These are phyloP conservation scores for Geotrichum fermentans DNA, from an alignment of 1,139 yeast genomes.

Conservation along the genomic window DNA sequence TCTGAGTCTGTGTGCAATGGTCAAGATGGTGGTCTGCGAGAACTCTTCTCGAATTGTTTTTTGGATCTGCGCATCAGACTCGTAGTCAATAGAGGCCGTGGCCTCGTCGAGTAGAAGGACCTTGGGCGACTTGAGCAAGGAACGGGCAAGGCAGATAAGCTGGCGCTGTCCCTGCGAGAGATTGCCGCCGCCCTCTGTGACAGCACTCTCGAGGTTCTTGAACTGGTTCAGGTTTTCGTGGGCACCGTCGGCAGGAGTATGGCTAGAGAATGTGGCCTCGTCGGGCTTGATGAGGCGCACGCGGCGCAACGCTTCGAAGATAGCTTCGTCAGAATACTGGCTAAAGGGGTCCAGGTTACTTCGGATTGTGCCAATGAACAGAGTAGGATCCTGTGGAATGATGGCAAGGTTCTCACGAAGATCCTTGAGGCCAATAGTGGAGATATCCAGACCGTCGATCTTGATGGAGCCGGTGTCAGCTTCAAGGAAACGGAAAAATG, in stretches of 20 bases:
- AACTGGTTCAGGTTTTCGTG: slow-evolving; percentile 76
- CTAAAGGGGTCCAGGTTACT: slow-evolving; percentile 77
- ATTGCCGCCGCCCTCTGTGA: slow-evolving; percentile 86
- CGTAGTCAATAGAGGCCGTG: slow-evolving; percentile 92
- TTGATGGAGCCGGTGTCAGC: slow-evolving; percentile 78
- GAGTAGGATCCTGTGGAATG: slow-evolving; percentile 91
- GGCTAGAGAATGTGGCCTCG: not conserved
- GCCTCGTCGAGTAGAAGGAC: slow-evolving; percentile 90
- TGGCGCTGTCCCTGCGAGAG: slow-evolving; percentile 96
- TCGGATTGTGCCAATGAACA: slow-evolving; percentile 80
- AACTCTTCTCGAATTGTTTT: slow-evolving; percentile 87
- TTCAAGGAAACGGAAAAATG: slow-evolving; percentile 86
- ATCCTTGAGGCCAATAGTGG: slow-evolving; percentile 71
- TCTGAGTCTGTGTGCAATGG: slow-evolving; percentile 92
- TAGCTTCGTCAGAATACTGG: slow-evolving; percentile 63
- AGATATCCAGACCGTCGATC: slow-evolving; percentile 88
- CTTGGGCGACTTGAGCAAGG: slow-evolving; percentile 79
- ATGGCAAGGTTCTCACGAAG: slow-evolving; percentile 82
- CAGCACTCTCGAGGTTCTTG: slow-evolving; percentile 57
- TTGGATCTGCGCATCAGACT: slow-evolving; percentile 87
- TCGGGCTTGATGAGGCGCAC: slow-evolving; percentile 57
- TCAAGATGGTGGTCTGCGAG: slow-evolving; percentile 71
- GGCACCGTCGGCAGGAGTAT: not conserved
- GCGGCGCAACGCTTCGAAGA: slow-evolving; percentile 79
- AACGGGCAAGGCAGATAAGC: slow-evolving; percentile 85